phyloP scores from a whole-genome alignment of 2,329 filamentous ascomycete genomes.

The Mariannaea sp. region DNA sequence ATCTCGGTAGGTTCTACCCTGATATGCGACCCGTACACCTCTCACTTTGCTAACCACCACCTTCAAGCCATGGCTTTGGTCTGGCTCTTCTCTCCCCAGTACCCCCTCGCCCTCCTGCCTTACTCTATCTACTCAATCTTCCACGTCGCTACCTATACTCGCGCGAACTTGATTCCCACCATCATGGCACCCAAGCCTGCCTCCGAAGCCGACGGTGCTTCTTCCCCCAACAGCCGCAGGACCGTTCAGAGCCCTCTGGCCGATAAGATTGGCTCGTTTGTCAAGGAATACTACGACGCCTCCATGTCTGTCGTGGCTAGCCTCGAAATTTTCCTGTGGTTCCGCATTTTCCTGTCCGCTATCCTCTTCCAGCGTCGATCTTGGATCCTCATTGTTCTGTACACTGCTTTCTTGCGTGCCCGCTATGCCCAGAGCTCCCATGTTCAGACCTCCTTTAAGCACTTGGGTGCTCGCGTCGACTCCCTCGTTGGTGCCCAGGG shows the following conservation, averaged over 20 bases:
- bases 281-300: conserved; percentile 96
- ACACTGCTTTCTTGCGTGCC: conserved; percentile 90
- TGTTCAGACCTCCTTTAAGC: conserved; percentile 80
- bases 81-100: conserved; percentile 91
- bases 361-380: conserved; percentile 88
- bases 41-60: conserved; percentile 18
- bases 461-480: conserved; percentile 76
- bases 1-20: conserved; percentile 67
- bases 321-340: conserved; percentile 87
- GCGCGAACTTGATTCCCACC: conserved; percentile 89
- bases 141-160: conserved; percentile 96
- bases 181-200: conserved; percentile 70
- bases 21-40: not conserved
- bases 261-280: conserved; percentile 86
- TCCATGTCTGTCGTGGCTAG: conserved; percentile 92
- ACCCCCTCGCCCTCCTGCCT: conserved; percentile 86
- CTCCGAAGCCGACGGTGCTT: conserved; percentile 58
- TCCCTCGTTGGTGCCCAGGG: conserved; percentile 83
- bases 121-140: conserved; percentile 98
- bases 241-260: conserved; percentile 64
- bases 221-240: conserved; percentile 50
- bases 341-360: conserved; percentile 79
- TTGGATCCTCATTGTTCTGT: conserved; percentile 84
- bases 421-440: conserved; percentile 90
- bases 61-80: conserved; percentile 85